These are phyloP conservation scores for Chenopodium suecicum DNA, from an alignment of 148 eudicot species.

Conservation along the genomic window DNA sequence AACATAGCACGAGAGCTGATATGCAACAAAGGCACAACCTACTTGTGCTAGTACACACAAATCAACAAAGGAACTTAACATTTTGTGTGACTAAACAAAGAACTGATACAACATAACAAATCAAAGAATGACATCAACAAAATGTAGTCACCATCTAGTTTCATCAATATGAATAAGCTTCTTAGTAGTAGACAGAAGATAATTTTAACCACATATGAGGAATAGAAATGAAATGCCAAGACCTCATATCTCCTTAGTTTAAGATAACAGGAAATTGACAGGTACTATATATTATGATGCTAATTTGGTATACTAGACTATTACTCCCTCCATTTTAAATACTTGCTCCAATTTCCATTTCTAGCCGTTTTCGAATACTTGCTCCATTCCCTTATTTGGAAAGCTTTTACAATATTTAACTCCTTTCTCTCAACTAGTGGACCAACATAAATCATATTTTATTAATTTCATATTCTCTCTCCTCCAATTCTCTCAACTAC, in stretches of 20 bases:
- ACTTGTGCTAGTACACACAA: background rate
- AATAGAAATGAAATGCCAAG: background rate
- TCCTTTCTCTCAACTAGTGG: no score
- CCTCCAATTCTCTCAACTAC: no score
- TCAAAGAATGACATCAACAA: background rate
- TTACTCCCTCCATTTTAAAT: no score
- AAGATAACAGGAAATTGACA: background rate
- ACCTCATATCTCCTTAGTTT: background rate
- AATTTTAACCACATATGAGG: background rate
- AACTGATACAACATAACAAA: background rate
- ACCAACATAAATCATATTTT: no score
- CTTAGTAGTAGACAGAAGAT: background rate
- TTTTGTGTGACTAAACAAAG: background rate
- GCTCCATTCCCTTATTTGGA: no score
- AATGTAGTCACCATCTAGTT: background rate
- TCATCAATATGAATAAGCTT: background rate
- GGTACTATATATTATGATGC: background rate
- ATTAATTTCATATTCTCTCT: no score
- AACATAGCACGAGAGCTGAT: background rate
- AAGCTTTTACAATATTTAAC: no score
- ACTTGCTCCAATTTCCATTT: no score
- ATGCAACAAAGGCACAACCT: background rate
- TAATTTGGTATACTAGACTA: background rate
- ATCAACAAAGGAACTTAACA: background rate
- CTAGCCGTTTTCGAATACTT: no score